Percentiles rank a stretch among this genome's conserved stretches.
Evolutionary conservation across 805 yeast genomes (phyloP).

Genomic region (Tetrapisispora pingtungensis): DNA sequence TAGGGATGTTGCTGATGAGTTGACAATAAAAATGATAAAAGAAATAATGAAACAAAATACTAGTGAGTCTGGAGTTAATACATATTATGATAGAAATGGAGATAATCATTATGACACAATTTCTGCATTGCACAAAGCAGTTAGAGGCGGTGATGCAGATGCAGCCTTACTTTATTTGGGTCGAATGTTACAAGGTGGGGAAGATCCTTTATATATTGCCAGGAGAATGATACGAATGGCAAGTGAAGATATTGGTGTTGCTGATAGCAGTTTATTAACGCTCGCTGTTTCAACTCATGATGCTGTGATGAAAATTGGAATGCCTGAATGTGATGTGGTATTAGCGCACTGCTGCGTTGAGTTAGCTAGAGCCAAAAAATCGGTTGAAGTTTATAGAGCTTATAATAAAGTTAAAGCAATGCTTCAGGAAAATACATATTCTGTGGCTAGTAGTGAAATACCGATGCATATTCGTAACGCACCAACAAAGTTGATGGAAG

Average conservation of each 20-base stretch:
- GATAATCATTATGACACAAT: constrained; percentile 93
- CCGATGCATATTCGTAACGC: constrained; percentile 88
- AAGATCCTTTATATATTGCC: constrained; percentile 81
- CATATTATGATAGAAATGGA: constrained; percentile 69
- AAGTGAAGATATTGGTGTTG: constrained; percentile 83
- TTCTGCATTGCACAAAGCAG: constrained; percentile 88
- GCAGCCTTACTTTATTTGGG: constrained; percentile 83
- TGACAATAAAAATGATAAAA: constrained; percentile 27
- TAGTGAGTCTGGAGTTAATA: constrained; percentile 30
- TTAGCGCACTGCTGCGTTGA: constrained; percentile 92
- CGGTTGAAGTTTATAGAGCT: constrained; percentile 78
- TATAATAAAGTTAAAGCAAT: constrained; percentile 56
- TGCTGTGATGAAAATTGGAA: constrained; percentile 80
- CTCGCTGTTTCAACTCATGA: constrained; percentile 80
- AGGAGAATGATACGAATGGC: constrained; percentile 92
- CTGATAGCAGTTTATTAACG: constrained; percentile 76
- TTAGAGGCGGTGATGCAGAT: constrained; percentile 82
- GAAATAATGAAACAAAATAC: constrained; percentile 33
- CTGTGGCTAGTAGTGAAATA: constrained; percentile 40
- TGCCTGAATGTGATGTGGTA: constrained; percentile 88
- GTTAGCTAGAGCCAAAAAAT: constrained; percentile 74
- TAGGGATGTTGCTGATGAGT: constrained; percentile 32
- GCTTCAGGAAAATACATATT: constrained; percentile 41
- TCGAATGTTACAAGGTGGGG: constrained; percentile 87
- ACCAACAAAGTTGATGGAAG: constrained; percentile 85